phyloP scores from a whole-genome alignment of 164 flowering plant genomes.

The Vitis cinerea region DNA sequence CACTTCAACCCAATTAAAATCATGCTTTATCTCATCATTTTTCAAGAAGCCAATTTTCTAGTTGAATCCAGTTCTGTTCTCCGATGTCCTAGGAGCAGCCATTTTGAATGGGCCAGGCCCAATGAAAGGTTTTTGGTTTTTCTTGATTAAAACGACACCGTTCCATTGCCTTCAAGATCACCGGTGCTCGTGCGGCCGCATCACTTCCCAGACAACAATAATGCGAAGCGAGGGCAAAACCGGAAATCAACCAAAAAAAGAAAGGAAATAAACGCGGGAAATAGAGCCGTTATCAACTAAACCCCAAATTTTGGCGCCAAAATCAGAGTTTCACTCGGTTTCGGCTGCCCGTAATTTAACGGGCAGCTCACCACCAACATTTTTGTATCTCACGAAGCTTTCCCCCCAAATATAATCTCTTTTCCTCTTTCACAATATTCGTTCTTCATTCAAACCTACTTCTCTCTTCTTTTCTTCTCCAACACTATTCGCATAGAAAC shows the following conservation, averaged over 20 bases:
- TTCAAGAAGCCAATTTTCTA: too few relatives aligned
- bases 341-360: slow-evolving; percentile 50
- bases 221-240: slow-evolving; percentile 13
- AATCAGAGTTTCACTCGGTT: slow-evolving; percentile 29
- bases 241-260: not conserved
- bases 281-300: slow-evolving; percentile 49
- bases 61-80: too few relatives aligned
- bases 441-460: not conserved
- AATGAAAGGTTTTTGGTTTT: too few relatives aligned
- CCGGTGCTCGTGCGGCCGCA: slow-evolving; percentile 20
- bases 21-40: too few relatives aligned
- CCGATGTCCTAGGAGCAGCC: too few relatives aligned
- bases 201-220: slow-evolving; percentile 14
- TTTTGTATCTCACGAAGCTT: too few relatives aligned
- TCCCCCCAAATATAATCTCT: too few relatives aligned
- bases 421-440: too few relatives aligned
- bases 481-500: not conserved
- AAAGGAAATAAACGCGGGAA: slow-evolving; percentile 38
- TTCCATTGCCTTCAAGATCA: not conserved
- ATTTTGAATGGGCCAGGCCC: too few relatives aligned
- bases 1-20: too few relatives aligned
- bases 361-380: slow-evolving; percentile 35
- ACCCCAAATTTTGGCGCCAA: slow-evolving; percentile 51
- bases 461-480: not conserved
- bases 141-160: slow-evolving; percentile 1